Conservation (phyloP, 1,139 yeast species). For the Taphrina confusa region DNA sequence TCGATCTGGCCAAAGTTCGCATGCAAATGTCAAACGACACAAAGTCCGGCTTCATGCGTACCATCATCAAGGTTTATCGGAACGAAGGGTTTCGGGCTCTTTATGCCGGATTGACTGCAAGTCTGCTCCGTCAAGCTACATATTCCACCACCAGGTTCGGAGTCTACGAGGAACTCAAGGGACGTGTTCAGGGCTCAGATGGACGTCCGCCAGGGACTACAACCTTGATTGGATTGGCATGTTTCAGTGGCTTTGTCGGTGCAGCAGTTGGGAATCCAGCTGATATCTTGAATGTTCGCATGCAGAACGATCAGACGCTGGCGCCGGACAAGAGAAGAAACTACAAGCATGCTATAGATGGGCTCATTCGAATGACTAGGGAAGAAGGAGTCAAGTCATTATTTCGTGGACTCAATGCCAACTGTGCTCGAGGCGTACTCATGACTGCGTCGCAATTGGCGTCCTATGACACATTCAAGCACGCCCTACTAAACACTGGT, state of each 20-base stretch:
- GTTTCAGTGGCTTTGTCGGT: slow-evolving; percentile 80
- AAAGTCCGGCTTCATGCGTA: slow-evolving; percentile 61
- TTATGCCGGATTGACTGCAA: slow-evolving; percentile 79
- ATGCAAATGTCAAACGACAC: slow-evolving; percentile 71
- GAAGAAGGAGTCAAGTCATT: slow-evolving; percentile 65
- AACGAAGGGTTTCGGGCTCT: slow-evolving; percentile 65
- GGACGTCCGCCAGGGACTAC: slow-evolving; percentile 53
- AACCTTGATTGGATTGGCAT: slow-evolving; percentile 69
- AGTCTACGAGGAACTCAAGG: slow-evolving; percentile 73
- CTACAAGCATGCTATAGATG: slow-evolving; percentile 78
- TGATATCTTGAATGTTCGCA: slow-evolving; percentile 79
- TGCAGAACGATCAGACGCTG: slow-evolving; percentile 82
- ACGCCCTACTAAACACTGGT: slow-evolving; percentile 55
- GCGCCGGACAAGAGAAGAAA: slow-evolving; percentile 68
- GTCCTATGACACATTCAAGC: slow-evolving; percentile 77
- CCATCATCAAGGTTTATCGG: slow-evolving; percentile 61
- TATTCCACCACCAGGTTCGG: slow-evolving; percentile 87
- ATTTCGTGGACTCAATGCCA: slow-evolving; percentile 76
- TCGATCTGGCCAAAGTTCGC: slow-evolving; percentile 81
- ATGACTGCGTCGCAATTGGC: slow-evolving; percentile 94
- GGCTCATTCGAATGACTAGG: slow-evolving; percentile 59
- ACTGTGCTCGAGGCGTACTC: slow-evolving; percentile 73
- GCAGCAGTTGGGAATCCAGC: slow-evolving; percentile 87
- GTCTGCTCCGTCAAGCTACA: slow-evolving; percentile 80
- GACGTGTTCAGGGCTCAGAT: slow-evolving; percentile 44